Percentiles rank a stretch among this genome's conserved stretches.
These are phyloP conservation scores for Aquilaria yunnanensis DNA, from an alignment of 345 rosid species.

Conservation along the genomic window DNA sequence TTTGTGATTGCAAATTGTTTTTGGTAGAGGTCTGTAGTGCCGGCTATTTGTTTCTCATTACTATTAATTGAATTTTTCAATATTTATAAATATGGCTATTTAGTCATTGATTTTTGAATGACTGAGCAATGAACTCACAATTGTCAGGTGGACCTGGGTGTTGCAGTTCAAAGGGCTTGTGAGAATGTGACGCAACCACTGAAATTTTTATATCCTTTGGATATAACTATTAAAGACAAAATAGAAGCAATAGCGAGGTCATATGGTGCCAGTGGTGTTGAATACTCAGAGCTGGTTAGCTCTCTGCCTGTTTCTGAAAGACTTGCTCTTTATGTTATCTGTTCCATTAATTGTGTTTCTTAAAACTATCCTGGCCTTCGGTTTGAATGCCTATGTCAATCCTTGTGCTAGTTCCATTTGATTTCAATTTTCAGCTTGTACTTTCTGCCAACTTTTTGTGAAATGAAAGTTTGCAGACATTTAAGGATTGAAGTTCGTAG, in stretches of 20 bases:
- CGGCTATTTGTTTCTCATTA: too few relatives aligned
- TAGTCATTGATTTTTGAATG: background rate
- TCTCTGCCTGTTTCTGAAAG: background rate
- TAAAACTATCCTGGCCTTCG: background rate
- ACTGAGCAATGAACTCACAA: slow-evolving; percentile 7
- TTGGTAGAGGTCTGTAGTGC: too few relatives aligned
- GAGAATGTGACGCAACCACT: slow-evolving; percentile 60
- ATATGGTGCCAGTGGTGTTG: slow-evolving; percentile 90
- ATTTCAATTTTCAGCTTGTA: background rate
- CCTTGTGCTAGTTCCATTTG: background rate
- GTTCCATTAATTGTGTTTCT: background rate
- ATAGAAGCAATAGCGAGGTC: slow-evolving; percentile 90
- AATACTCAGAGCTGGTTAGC: slow-evolving; percentile 88
- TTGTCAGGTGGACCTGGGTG: slow-evolving; percentile 87
- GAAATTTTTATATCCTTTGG: slow-evolving; percentile 76
- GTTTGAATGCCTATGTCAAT: background rate
- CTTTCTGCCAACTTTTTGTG: background rate
- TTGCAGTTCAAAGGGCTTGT: slow-evolving; percentile 88
- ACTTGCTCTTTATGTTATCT: too few relatives aligned
- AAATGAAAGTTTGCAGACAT: background rate
- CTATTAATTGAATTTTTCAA: too few relatives aligned
- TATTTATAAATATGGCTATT: too few relatives aligned
- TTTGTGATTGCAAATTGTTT: too few relatives aligned
- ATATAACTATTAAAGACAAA: slow-evolving; percentile 75
- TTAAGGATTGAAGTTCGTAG: background rate